Evolutionary conservation across 345 rosid genomes (phyloP).

Genomic region (Pistacia vera): DNA sequence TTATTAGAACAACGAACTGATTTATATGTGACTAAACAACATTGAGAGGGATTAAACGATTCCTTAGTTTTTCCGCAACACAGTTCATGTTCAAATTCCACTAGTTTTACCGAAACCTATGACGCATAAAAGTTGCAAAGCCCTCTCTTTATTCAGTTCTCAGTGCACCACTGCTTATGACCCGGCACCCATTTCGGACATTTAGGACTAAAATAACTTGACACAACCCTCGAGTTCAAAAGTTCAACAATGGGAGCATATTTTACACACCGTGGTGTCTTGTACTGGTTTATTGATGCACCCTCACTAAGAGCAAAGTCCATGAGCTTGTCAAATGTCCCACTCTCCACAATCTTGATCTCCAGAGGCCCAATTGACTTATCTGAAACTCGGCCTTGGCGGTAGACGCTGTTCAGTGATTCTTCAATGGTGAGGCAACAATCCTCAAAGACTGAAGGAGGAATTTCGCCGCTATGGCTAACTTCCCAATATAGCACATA

Average conservation of each 20-base stretch:
- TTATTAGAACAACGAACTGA: slow-evolving; percentile 4
- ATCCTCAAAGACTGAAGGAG: slow-evolving; percentile 50
- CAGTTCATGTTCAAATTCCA: slow-evolving; percentile 3
- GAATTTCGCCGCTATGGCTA: slow-evolving; percentile 33
- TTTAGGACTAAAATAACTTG: slow-evolving; percentile 44
- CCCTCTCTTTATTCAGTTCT: slow-evolving; percentile 15
- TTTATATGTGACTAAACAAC: neutral
- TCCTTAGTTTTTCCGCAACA: neutral
- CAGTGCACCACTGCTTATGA: slow-evolving; percentile 45
- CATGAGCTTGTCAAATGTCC: slow-evolving; percentile 63
- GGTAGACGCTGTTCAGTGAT: slow-evolving; percentile 55
- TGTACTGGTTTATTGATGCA: slow-evolving; percentile 61
- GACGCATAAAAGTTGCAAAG: neutral
- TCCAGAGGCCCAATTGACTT: slow-evolving; percentile 60
- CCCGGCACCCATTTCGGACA: slow-evolving; percentile 58
- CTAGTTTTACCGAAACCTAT: neutral
- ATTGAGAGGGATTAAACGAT: neutral
- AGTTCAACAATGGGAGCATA: slow-evolving; percentile 53
- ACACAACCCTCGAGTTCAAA: slow-evolving; percentile 44
- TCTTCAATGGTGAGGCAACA: slow-evolving; percentile 56
- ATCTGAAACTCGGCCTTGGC: slow-evolving; percentile 51
- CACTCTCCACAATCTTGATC: slow-evolving; percentile 47
- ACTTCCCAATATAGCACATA: slow-evolving; percentile 56
- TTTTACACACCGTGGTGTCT: slow-evolving; percentile 58
- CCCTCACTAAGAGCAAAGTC: slow-evolving; percentile 57